Base-by-base conservation (phyloP, 78 protist species). In the Isochrysis galbana region DNA sequence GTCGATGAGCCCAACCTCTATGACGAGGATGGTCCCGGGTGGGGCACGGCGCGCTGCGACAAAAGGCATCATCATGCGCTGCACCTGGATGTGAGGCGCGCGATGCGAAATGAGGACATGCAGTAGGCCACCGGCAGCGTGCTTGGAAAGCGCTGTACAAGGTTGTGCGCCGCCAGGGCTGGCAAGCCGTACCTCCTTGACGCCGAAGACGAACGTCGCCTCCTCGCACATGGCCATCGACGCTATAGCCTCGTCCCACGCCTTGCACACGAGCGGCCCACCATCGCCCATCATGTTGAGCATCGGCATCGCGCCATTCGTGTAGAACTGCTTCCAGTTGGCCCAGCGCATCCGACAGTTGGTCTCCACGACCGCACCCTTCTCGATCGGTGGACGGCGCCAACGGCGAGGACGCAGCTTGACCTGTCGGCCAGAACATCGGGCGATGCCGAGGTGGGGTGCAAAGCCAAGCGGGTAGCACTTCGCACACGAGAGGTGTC, bases 251-350 rank as follows among this genome's bases (percentile, higher is more conserved):
- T 61, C 74, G 23, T 61, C 74, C 84, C 84, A 77, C 26, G 10
- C 84, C 29, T 26, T 10, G 84, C 4, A 77, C 32, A 77, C 84
- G 84, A 77, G n/a, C 14, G 84, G 84, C 19, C 84, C 84, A 46
- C 84, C 84, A 29, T 77, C 84, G 32, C 84, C 84, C 84, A 77
- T 77, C 84, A 22, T 5, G 84, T 77, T 77, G 47, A 77, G 84
- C 84, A 77, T 77, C 46, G 84, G n/a, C 74, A 23, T 7, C 46
- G 84, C 44, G 47, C 84, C 84, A 29, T 77, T 77, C 26, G 84
- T 77, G 84, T 77, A 77, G 47, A 77, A 77, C 84, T 77, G 84
- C 84, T 77, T 77, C 84, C 84, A 77, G 84, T 77, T 77, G 34
- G 84, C 84, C 84, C 84, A 77, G 32, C 84, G 44, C 46, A 25